Evolutionary conservation across 164 flowering plant genomes (phyloP).

Genomic region (Aristolochia californica): DNA sequence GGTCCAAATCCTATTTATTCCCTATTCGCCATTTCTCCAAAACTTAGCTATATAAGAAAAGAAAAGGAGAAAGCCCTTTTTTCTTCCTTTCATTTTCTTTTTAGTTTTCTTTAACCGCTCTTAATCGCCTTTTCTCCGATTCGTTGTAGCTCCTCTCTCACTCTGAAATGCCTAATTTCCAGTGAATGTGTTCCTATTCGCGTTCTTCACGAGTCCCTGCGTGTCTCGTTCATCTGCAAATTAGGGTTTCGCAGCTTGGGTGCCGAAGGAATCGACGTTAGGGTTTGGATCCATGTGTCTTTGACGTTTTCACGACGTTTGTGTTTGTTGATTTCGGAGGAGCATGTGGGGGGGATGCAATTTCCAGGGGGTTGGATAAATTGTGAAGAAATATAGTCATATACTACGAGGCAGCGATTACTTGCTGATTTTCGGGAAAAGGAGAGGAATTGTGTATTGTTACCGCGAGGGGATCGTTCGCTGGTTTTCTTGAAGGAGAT

Average conservation of each 20-base stretch:
- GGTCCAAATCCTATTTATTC: no score
- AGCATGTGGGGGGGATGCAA: no score
- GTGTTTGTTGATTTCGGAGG: neutral
- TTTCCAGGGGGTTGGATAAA: neutral
- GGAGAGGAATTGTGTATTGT: neutral
- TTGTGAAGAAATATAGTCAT: neutral
- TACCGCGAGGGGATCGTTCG: neutral
- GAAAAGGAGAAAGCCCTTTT: neutral
- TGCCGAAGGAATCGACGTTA: no score
- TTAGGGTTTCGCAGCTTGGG: constrained; percentile 2
- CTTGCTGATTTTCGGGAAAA: neutral
- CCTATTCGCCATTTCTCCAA: neutral
- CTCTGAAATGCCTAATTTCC: neutral
- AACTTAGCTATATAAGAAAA: neutral
- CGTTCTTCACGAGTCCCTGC: no score
- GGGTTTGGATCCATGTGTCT: neutral
- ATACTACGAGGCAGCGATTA: neutral
- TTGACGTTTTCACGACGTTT: neutral
- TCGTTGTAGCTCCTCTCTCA: neutral
- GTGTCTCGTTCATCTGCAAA: neutral
- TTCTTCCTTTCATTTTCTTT: neutral
- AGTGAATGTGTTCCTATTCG: neutral
- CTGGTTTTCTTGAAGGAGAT: neutral
- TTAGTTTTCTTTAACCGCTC: neutral
- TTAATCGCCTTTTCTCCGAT: neutral